A percentile compares a stretch with the other conserved stretches of the same genome.
Evolutionary conservation across 2,329 filamentous ascomycete species (phyloP).

Genomic region (Neofusicoccum ribis): DNA sequence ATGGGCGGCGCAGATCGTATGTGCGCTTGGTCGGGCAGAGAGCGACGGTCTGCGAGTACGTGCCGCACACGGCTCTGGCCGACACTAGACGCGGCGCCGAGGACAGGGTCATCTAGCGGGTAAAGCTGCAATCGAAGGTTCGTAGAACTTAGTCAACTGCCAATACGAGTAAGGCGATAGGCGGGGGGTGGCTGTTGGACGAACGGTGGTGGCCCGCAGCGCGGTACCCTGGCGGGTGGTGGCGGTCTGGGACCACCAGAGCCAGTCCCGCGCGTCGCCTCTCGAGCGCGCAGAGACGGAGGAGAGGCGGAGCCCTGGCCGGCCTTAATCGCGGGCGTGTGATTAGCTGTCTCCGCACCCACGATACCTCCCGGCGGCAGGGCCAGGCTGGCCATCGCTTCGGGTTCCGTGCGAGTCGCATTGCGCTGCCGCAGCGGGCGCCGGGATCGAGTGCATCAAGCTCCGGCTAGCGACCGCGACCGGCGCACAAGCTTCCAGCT

Average conservation of each 20-base stretch:
- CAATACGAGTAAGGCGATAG: conserved; percentile 18
- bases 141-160: conserved; percentile 16
- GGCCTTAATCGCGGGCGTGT: neutral
- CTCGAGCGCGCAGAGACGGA: neutral
- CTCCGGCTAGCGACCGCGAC: neutral
- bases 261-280: no score
- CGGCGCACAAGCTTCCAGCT: neutral
- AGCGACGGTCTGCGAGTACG: neutral
- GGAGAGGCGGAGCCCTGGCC: neutral
- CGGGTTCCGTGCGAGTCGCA: neutral
- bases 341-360: neutral
- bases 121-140: conserved; percentile 16
- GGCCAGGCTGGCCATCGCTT: neutral
- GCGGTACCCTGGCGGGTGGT: neutral
- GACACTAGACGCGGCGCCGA: neutral
- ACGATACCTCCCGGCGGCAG: neutral
- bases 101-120: neutral
- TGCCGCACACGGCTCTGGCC: neutral
- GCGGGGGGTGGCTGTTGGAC: neutral
- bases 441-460: neutral
- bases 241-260: neutral
- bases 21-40: neutral
- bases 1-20: neutral
- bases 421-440: no score
- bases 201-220: neutral